These are phyloP conservation scores for Fusarium devonianum DNA, from an alignment of 2,329 filamentous ascomycete genomes.

Conservation along the genomic window DNA sequence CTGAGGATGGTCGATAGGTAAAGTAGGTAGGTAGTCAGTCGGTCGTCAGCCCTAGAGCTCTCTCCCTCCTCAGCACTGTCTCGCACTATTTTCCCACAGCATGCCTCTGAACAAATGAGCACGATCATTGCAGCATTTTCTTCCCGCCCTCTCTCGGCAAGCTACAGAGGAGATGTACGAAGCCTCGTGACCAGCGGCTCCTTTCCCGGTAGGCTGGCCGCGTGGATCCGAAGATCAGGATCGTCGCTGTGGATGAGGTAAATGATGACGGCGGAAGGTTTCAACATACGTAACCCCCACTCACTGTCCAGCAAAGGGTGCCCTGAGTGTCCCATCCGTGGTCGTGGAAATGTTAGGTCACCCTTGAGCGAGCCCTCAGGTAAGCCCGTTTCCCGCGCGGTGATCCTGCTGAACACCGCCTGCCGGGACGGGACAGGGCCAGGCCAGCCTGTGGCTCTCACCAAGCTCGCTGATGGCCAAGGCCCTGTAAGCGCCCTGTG, in stretches of 20 bases:
- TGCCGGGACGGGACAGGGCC: constrained; percentile 5
- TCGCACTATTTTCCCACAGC: too few species aligned
- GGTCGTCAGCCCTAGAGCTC: neutral
- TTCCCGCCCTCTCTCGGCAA: constrained; percentile 17
- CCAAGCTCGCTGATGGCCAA: constrained; percentile 17
- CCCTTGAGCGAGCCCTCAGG: constrained; percentile 22
- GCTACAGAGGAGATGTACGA: constrained; percentile 8
- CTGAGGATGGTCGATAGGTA: constrained; percentile 5
- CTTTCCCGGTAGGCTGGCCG: constrained; percentile 35
- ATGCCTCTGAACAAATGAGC: neutral
- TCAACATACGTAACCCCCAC: constrained; percentile 22
- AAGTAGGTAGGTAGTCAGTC: neutral
- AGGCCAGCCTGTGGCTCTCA: constrained; percentile 15
- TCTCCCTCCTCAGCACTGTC: too few species aligned
- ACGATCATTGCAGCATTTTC: neutral
- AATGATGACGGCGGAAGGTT: constrained; percentile 35
- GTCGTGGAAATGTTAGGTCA: constrained; percentile 15
- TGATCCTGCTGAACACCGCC: constrained; percentile 9
- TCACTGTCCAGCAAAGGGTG: constrained; percentile 26
- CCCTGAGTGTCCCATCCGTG: constrained; percentile 8
- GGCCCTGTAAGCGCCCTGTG: constrained; percentile 38
- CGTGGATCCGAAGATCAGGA: constrained; percentile 42
- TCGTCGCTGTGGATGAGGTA: constrained; percentile 33
- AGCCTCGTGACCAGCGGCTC: constrained; percentile 31
- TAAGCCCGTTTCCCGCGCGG: constrained; percentile 13